Conservation (phyloP, 495 filamentous ascomycete genomes). For the Penicillium fimorum region DNA sequence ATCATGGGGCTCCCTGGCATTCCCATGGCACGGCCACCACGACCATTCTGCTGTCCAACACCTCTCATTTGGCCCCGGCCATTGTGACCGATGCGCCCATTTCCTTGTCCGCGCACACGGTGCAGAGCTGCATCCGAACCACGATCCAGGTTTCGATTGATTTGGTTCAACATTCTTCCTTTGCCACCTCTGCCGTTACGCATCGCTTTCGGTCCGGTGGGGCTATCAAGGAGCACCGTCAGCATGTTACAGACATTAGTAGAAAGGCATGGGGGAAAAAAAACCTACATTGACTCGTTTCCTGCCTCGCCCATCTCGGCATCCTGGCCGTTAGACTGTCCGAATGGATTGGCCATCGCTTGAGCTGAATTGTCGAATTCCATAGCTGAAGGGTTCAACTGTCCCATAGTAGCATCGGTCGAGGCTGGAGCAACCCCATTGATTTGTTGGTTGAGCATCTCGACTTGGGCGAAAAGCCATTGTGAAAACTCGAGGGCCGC, state of each 20-base stretch:
- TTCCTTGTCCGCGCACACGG: slow-evolving; percentile 71
- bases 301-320: slow-evolving; percentile 68
- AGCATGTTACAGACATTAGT: background rate
- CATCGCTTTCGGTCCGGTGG: slow-evolving; percentile 95
- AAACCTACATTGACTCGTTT: slow-evolving; percentile 67
- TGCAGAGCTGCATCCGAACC: slow-evolving; percentile 71
- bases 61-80: slow-evolving; percentile 71
- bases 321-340: slow-evolving; percentile 45
- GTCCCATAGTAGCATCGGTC: slow-evolving; percentile 21
- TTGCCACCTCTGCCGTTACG: slow-evolving; percentile 63
- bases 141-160: slow-evolving; percentile 84
- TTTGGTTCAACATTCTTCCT: slow-evolving; percentile 81
- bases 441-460: slow-evolving; percentile 61
- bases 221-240: slow-evolving; percentile 51
- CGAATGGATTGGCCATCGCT: background rate
- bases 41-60: slow-evolving; percentile 51
- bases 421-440: slow-evolving; percentile 41
- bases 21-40: slow-evolving; percentile 51
- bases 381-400: slow-evolving; percentile 37
- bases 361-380: slow-evolving; percentile 30
- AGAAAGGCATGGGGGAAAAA: background rate
- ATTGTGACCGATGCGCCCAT: slow-evolving; percentile 74
- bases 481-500: slow-evolving; percentile 78
- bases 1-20: slow-evolving; percentile 50
- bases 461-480: slow-evolving; percentile 89